Evolutionary conservation across 2,329 filamentous ascomycete species (phyloP).

Genomic region (Pseudopithomyces maydicus): DNA sequence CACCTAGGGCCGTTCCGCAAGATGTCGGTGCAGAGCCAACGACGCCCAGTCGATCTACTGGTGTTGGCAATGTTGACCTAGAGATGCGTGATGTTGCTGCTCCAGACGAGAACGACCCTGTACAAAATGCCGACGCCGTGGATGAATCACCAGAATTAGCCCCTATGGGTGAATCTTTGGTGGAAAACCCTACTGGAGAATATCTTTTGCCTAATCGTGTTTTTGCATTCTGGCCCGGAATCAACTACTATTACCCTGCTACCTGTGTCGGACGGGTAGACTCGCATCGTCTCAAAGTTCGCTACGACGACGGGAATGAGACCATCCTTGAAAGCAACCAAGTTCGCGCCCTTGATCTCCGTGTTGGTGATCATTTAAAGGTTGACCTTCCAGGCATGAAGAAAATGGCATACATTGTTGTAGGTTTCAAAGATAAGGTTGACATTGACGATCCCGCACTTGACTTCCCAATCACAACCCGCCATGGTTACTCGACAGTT

Average conservation of each 20-base stretch:
- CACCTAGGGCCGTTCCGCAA: slow-evolving; percentile 8
- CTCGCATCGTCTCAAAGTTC: slow-evolving; percentile 50
- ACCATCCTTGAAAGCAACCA: slow-evolving; percentile 47
- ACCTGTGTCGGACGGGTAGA: slow-evolving; percentile 58
- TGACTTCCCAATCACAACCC: slow-evolving; percentile 47
- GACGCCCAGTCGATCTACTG: slow-evolving; percentile 11
- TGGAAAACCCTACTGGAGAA: slow-evolving; percentile 23
- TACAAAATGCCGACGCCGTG: slow-evolving; percentile 18
- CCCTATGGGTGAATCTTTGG: slow-evolving; percentile 11
- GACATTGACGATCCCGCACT: slow-evolving; percentile 21
- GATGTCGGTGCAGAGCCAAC: slow-evolving; percentile 5
- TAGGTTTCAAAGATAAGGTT: slow-evolving; percentile 49
- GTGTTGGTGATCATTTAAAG: slow-evolving; percentile 52
- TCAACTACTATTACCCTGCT: slow-evolving; percentile 62
- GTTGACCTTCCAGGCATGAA: slow-evolving; percentile 53
- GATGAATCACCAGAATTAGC: slow-evolving; percentile 8
- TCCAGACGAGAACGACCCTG: slow-evolving; percentile 21
- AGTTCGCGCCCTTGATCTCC: slow-evolving; percentile 51
- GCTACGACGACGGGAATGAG: slow-evolving; percentile 55
- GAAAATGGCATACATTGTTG: slow-evolving; percentile 50
- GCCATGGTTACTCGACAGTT: slow-evolving; percentile 47
- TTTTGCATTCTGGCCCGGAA: slow-evolving; percentile 62
- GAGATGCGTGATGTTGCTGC: slow-evolving; percentile 26
- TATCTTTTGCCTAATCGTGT: slow-evolving; percentile 57
- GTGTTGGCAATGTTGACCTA: slow-evolving; percentile 14